Evolutionary conservation across 306 rosid genomes (phyloP), one percentile per base, ranked within the genome.

Genomic region (Canavalia gladiata): DNA sequence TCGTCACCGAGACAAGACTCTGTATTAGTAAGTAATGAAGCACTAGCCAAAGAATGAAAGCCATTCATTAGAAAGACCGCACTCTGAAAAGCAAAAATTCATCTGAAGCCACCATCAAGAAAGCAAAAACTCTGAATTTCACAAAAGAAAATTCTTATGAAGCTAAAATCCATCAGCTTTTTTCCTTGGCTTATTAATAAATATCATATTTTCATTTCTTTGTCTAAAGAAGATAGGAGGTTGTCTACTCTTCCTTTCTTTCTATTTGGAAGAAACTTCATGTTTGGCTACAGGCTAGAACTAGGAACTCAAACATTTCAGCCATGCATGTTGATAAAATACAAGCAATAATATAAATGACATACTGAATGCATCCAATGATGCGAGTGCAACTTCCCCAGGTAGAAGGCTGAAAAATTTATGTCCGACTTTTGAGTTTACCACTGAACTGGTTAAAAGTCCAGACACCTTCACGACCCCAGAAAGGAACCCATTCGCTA

Each of bases 351-450:
- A 54, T 42, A 68, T 77, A 79, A 75, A 7, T 67, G 76, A 87
- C 97, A 81, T 71, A 94, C 98, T 82, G 81, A 94, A 94, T 87
- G 97, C 98, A 85, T 92, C 98, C 87, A 95, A 84, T n/a, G 98
- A 92, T 49, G 98, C 98, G 67, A 95, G 97, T 75, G 90, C 63
- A 81, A 95, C 87, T 88, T 95, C 97, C 79, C 94, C 97, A 1
- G 98, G 98, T 52, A 95, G 79, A 51, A 90, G 92, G 83, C 89
- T 89, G 82, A 91, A 91, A 71, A 95, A 90, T 34, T 90, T 95
- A 94, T 90, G 84, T 72, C 97, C 98, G 10, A 70, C 89, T 78
- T 68, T 89, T 30, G 98, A 87, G 77, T 91, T 95, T 18, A 85
- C 93, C 83, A 96, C 68, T 18, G 97, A 83, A 84, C 97, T 83